Percentiles rank a stretch among this genome's conserved stretches.
Conservation (phyloP, 2,329 filamentous ascomycete genomes). For the Westerdykella sp. region DNA sequence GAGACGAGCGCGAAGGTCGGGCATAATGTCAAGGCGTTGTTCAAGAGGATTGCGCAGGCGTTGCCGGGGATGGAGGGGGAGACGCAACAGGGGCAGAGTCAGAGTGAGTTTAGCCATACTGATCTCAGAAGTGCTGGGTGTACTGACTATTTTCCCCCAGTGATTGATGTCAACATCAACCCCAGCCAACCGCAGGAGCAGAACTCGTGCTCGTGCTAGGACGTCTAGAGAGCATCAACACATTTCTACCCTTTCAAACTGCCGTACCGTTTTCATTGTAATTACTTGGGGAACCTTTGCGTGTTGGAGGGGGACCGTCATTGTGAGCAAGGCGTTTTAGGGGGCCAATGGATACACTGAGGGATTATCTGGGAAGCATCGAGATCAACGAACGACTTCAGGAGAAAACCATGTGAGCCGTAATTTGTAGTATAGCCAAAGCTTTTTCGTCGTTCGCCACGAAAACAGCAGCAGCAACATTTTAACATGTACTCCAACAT, state of each 20-base stretch:
- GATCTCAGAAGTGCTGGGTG: not conserved
- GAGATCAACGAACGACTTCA: slow-evolving; percentile 7
- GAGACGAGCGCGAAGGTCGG: slow-evolving; percentile 97
- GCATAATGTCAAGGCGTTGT: slow-evolving; percentile 95
- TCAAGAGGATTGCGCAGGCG: slow-evolving; percentile 96
- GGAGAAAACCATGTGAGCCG: slow-evolving; percentile 8
- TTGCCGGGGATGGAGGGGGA: slow-evolving; percentile 95
- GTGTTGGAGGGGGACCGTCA: slow-evolving; percentile 16
- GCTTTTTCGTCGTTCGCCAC: slow-evolving; percentile 4
- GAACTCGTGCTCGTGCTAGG: slow-evolving; percentile 36
- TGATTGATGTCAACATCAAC: slow-evolving; percentile 91
- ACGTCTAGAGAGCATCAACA: slow-evolving; percentile 1
- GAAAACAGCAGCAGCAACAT: too few relatives aligned
- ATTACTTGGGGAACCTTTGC: slow-evolving; percentile 29
- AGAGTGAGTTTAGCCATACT: slow-evolving; percentile 56
- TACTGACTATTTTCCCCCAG: slow-evolving; percentile 42
- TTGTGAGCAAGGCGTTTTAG: slow-evolving; percentile 37
- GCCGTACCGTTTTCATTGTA: slow-evolving; percentile 29
- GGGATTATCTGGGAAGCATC: slow-evolving; percentile 6
- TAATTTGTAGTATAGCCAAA: slow-evolving; percentile 33
- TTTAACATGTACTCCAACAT: too few relatives aligned
- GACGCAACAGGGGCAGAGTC: slow-evolving; percentile 67
- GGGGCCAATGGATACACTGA: slow-evolving; percentile 7
- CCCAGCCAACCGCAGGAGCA: slow-evolving; percentile 60
- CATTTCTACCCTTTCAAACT: not conserved